Conservation (phyloP, 805 yeast species). For the Hyphopichia homilentoma region DNA sequence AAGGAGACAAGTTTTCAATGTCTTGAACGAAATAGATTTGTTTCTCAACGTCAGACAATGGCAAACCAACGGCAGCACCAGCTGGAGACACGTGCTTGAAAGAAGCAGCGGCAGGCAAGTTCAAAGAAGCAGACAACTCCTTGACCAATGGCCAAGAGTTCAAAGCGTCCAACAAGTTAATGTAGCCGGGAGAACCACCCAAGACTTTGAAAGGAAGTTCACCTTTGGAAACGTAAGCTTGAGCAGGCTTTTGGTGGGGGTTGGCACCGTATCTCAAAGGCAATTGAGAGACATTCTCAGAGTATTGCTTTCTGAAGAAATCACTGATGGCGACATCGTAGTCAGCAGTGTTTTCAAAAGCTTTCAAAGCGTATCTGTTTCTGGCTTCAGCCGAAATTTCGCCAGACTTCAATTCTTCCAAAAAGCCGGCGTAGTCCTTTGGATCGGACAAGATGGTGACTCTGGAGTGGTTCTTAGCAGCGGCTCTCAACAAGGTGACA, state of each 20-base stretch:
- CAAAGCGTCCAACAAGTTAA: conserved; percentile 91
- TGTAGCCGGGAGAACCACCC: conserved; percentile 95
- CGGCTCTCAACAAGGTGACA: conserved; percentile 95
- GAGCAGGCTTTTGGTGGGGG: conserved; percentile 99
- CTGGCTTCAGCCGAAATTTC: conserved; percentile 70
- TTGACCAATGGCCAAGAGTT: conserved; percentile 99
- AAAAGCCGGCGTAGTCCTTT: conserved; percentile 80
- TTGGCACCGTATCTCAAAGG: conserved; percentile 97
- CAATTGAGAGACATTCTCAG: conserved; percentile 84
- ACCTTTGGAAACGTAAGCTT: conserved; percentile 85
- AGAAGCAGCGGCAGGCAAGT: conserved; percentile 97
- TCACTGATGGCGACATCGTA: conserved; percentile 95
- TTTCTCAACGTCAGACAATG: conserved; percentile 86
- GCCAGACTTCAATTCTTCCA: conserved; percentile 74
- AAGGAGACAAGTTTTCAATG: conserved; percentile 91
- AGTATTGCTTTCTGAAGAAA: conserved; percentile 94
- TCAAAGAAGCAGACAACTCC: conserved; percentile 90
- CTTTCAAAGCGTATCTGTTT: conserved; percentile 87
- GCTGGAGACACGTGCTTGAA: conserved; percentile 99
- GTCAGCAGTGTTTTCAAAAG: conserved; percentile 97
- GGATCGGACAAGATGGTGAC: conserved; percentile 96
- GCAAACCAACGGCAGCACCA: conserved; percentile 96
- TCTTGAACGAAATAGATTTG: conserved; percentile 93
- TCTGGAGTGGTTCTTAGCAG: conserved; percentile 96
- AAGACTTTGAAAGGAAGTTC: conserved; percentile 92